These are phyloP conservation scores for Chernovozyma aurita DNA, from an alignment of 1,139 yeast species.

Conservation along the genomic window DNA sequence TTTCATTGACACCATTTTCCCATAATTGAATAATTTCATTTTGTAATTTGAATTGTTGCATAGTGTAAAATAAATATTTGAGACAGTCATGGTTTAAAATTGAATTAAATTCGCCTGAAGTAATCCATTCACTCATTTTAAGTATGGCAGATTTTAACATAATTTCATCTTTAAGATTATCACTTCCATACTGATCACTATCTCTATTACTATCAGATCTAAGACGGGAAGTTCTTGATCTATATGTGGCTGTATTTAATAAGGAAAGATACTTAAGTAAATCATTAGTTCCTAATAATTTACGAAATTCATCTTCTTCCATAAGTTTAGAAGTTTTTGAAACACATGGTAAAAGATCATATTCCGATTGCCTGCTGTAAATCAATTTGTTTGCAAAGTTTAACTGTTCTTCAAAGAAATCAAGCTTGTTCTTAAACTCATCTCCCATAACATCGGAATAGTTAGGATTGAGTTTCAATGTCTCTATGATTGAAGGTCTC, in stretches of 20 bases:
- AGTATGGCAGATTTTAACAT: slow-evolving; percentile 32
- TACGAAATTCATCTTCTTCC: slow-evolving; percentile 25
- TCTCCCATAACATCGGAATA: slow-evolving; percentile 17
- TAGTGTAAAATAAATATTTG: slow-evolving; percentile 23
- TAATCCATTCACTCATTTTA: slow-evolving; percentile 27
- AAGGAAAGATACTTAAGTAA: slow-evolving; percentile 23
- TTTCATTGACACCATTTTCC: slow-evolving; percentile 41
- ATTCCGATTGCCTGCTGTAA: slow-evolving; percentile 12
- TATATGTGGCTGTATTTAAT: slow-evolving; percentile 25
- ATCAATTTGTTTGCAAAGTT: slow-evolving; percentile 17
- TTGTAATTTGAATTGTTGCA: slow-evolving; percentile 33
- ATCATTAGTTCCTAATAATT: slow-evolving; percentile 20
- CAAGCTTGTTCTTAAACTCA: slow-evolving; percentile 19
- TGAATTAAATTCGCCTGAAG: slow-evolving; percentile 27
- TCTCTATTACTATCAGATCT: slow-evolving; percentile 34
- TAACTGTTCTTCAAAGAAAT: slow-evolving; percentile 27
- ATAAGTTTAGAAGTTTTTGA: slow-evolving; percentile 15
- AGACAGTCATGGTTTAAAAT: slow-evolving; percentile 19
- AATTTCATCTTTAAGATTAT: slow-evolving; percentile 25
- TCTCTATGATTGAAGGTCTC: slow-evolving; percentile 4
- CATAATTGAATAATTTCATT: slow-evolving; percentile 36
- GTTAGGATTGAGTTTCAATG: slow-evolving; percentile 17
- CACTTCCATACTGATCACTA: slow-evolving; percentile 30
- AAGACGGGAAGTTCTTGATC: slow-evolving; percentile 30
- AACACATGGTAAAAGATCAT: background rate